These are phyloP conservation scores for Ustilago tritici DNA, from an alignment of 1,284 basidiomycete genomes.

Conservation along the genomic window DNA sequence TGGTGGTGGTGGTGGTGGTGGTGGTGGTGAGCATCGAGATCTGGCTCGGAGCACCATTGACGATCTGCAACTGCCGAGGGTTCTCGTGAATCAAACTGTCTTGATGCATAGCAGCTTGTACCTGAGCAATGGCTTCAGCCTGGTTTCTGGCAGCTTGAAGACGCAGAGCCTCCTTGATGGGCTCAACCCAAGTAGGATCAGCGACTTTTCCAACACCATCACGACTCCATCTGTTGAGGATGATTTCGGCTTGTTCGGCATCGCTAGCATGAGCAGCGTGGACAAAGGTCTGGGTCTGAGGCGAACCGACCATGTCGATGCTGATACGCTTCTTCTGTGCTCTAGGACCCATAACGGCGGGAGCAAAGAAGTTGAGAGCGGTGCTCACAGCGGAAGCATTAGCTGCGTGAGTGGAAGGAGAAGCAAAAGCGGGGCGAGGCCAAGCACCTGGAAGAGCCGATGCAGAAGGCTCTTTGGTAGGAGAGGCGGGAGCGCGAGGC, in stretches of 20 bases:
- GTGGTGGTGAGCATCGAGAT: slow-evolving; percentile 54
- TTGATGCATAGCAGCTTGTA: slow-evolving; percentile 70
- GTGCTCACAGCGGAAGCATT: slow-evolving; percentile 43
- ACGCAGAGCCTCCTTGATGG: slow-evolving; percentile 85
- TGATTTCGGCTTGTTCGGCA: slow-evolving; percentile 87
- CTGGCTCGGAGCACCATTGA: slow-evolving; percentile 60
- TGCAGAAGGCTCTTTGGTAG: slow-evolving; percentile 21
- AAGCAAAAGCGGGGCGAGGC: slow-evolving; percentile 33
- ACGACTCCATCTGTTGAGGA: slow-evolving; percentile 88
- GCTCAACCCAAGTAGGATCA: slow-evolving; percentile 78
- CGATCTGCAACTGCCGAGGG: slow-evolving; percentile 58
- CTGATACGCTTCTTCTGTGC: slow-evolving; percentile 65
- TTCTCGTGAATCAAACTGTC: slow-evolving; percentile 72
- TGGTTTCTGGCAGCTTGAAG: slow-evolving; percentile 76
- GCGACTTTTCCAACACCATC: slow-evolving; percentile 85
- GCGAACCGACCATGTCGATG: slow-evolving; percentile 62
- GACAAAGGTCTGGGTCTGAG: slow-evolving; percentile 56
- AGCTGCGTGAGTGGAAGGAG: slow-evolving; percentile 37
- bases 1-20: slow-evolving; percentile 57
- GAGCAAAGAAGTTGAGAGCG: slow-evolving; percentile 44
- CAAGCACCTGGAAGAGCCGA: slow-evolving; percentile 39
- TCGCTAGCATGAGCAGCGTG: slow-evolving; percentile 94
- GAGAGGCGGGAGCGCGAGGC: slow-evolving; percentile 20
- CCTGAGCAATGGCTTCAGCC: slow-evolving; percentile 84
- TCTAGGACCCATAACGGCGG: slow-evolving; percentile 43